Percentiles rank a stretch among this genome's conserved stretches.
Conservation (phyloP, 257 asterid genomes). For the Solanum medicagineum region DNA sequence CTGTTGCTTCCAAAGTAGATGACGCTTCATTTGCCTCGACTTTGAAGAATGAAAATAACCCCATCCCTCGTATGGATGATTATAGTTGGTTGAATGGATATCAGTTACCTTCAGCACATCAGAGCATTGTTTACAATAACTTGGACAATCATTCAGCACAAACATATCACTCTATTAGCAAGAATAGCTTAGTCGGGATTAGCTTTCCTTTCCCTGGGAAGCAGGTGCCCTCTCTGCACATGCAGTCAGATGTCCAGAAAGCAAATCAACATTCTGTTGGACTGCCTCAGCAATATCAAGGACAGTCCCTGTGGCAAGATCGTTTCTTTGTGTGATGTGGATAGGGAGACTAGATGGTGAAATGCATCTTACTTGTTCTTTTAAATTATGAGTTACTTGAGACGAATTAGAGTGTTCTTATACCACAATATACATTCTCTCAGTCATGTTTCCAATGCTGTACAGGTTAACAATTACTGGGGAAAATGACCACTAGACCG, state of each 20-base stretch:
- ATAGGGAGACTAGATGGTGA: slow-evolving; percentile 33
- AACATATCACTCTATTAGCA: slow-evolving; percentile 24
- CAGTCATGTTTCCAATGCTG: background rate
- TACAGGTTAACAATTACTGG: slow-evolving; percentile 18
- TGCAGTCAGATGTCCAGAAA: slow-evolving; percentile 42
- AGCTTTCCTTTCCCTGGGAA: slow-evolving; percentile 86
- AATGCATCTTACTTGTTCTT: slow-evolving; percentile 4
- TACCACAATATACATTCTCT: background rate
- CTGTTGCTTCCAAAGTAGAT: slow-evolving; percentile 59
- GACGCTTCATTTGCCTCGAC: slow-evolving; percentile 29
- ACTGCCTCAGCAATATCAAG: slow-evolving; percentile 63
- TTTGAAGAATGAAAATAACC: slow-evolving; percentile 25
- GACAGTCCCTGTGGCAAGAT: slow-evolving; percentile 67
- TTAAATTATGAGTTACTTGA: background rate
- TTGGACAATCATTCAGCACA: slow-evolving; percentile 31
- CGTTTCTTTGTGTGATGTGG: slow-evolving; percentile 71
- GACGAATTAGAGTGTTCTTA: background rate
- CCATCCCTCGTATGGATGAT: slow-evolving; percentile 49
- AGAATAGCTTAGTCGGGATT: slow-evolving; percentile 31
- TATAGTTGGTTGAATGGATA: slow-evolving; percentile 89
- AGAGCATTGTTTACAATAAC: slow-evolving; percentile 37
- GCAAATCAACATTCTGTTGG: slow-evolving; percentile 44
- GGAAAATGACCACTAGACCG: slow-evolving; percentile 31
- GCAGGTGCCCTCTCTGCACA: slow-evolving; percentile 37
- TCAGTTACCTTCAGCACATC: slow-evolving; percentile 49